phyloP scores from a whole-genome alignment of 1,139 yeast genomes.

The Debaryomyces singareniensis region DNA sequence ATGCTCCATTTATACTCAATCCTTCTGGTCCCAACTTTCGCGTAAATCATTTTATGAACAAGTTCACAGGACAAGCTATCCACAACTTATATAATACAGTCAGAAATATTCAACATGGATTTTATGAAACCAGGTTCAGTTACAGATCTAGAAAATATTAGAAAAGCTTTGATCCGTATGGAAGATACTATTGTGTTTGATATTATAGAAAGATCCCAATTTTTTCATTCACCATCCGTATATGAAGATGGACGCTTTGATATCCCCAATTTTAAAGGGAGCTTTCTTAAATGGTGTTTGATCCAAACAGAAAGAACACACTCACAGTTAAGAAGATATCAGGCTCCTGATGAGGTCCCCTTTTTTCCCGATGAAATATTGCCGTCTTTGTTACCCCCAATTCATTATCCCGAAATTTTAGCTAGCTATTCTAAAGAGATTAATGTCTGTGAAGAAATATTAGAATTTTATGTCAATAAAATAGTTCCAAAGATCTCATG shows the following conservation, averaged over 20 bases:
- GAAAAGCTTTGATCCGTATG: conserved; percentile 83
- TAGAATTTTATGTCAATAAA: conserved; percentile 56
- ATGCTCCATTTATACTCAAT: no score
- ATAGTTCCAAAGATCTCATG: conserved; percentile 74
- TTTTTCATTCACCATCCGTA: conserved; percentile 67
- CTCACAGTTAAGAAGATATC: conserved; percentile 81
- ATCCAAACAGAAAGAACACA: conserved; percentile 72
- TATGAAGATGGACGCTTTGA: conserved; percentile 54
- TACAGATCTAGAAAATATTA: conserved; percentile 70
- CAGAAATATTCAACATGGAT: conserved; percentile 56
- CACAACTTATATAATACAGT: not conserved
- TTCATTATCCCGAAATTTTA: conserved; percentile 72
- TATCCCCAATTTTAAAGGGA: conserved; percentile 67
- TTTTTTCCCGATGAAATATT: conserved; percentile 69
- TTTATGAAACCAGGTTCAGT: conserved; percentile 81
- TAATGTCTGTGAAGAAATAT: conserved; percentile 68
- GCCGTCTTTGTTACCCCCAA: conserved; percentile 68
- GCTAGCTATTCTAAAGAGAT: conserved; percentile 70
- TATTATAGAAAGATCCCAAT: conserved; percentile 89
- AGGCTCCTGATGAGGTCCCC: conserved; percentile 94
- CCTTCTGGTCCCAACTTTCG: no score
- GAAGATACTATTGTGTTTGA: conserved; percentile 94
- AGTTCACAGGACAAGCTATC: no score
- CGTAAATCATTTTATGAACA: no score
- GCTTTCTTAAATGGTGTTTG: conserved; percentile 83